Base-by-base conservation (phyloP, 2,329 filamentous ascomycete species). In the Phoma herbarum region DNA sequence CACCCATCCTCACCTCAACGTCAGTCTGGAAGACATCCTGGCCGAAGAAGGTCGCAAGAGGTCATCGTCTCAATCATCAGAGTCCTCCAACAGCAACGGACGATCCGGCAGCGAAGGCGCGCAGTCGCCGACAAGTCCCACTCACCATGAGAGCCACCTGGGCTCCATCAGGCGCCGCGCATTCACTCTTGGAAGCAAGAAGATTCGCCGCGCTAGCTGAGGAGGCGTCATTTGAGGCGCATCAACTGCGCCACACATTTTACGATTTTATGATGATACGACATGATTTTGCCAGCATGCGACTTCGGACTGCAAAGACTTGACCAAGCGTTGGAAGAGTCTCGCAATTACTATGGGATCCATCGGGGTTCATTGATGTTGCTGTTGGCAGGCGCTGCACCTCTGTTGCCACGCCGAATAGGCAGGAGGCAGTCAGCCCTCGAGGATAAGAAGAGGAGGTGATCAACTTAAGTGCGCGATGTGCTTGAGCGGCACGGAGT, bases 1-100 rank as follows among this genome's bases (percentile, higher is more conserved):
- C 61, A 73, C 70, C 22, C 74, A 78, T 43, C 74, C 75, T 28
- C 73, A 75, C 46, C 74, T 76, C 63, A 78, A 78, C 54, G 75
- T 78, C 61, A 76, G 71, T 12, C 66, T 78, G 20, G 74, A 78
- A 33, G 75, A 78, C 61, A 75, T 78, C 20, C 70, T 78, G 25
- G 74, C 74, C 41, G 75, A 78, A 55, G 75, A 75, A 48, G 61
- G 68, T 14, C 74, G 74, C 60, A 74, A 72, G 50, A 64, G 69
- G 20, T 76, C 74, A 18, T 66, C 67, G 44, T 76, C 74, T 18
- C 64, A 73, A 25, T 75, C 73, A 7, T 75, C 73, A 9, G 61
- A 61, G 11, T 67, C 65, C 18, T 72, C 69, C n/a, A 65, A 72
- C 20, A 55, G 58, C 18, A 64, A 66, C 12, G 57, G 45, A 16